These are phyloP conservation scores for Aspergillus hortae DNA, from an alignment of 2,329 filamentous ascomycete genomes.

Conservation along the genomic window DNA sequence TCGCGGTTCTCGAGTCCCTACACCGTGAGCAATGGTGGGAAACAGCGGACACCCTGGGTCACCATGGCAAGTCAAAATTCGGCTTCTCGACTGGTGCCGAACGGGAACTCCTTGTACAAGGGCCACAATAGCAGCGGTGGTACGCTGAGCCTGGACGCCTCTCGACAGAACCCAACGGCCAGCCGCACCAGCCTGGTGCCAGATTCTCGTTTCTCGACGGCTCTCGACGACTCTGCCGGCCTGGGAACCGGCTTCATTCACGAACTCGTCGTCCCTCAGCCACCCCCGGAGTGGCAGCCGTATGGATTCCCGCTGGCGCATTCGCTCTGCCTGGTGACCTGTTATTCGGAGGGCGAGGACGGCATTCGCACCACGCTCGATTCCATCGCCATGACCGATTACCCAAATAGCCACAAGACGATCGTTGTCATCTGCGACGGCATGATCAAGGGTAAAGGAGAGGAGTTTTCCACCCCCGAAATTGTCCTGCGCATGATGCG, in stretches of 20 bases:
- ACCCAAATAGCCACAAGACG: constrained; percentile 97
- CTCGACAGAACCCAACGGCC: constrained; percentile 37
- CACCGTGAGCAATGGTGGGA: constrained; percentile 63
- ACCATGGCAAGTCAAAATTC: constrained; percentile 93
- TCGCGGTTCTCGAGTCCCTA: constrained; percentile 93
- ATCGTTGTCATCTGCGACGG: constrained; percentile 96
- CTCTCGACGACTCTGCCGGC: constrained; percentile 61
- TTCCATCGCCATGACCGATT: constrained; percentile 95
- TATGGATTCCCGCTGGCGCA: constrained; percentile 95
- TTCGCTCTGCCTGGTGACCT: constrained; percentile 89
- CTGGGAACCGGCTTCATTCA: constrained; percentile 92
- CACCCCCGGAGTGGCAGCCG: constrained; percentile 93
- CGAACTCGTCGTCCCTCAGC: constrained; percentile 91
- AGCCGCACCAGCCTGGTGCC: constrained; percentile 58
- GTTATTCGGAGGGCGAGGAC: constrained; percentile 92
- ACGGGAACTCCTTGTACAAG: constrained; percentile 63
- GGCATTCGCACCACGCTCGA: constrained; percentile 91
- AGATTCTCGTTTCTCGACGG: constrained; percentile 55
- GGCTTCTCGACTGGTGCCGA: constrained; percentile 65
- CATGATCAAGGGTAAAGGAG: constrained; percentile 93
- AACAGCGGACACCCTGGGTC: constrained; percentile 61
- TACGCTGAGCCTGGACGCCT: constrained; percentile 48
- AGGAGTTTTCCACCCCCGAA: constrained; percentile 81
- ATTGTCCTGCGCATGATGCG: constrained; percentile 92
- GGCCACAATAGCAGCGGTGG: constrained; percentile 54